Base-by-base conservation (phyloP, 2,329 filamentous ascomycete species). In the Conoideocrella luteorostrata region DNA sequence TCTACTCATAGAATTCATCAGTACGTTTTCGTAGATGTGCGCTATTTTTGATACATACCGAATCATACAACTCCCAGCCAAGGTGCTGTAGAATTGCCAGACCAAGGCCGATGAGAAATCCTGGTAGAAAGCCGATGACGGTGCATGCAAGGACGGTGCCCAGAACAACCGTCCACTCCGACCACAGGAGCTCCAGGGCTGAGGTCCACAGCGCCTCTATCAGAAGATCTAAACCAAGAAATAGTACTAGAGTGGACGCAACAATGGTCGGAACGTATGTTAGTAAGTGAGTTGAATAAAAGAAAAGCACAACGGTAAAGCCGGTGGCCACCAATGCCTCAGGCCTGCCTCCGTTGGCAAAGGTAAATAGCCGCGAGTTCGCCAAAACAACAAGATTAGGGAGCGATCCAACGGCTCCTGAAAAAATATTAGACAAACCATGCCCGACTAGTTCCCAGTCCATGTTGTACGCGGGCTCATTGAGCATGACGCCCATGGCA, bases 151-250 rank as follows among this genome's bases (percentile, higher is more conserved):
- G 34, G n/a, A 37, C 34, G 5, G 34, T 37, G 6, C 34, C 34
- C 17, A 37, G 34, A n/a, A 37, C 34, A 12, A 37, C 34, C 34
- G 22, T 20, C 34, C 34, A 37, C 18, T 37, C 34, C n/a, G 34
- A 37, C 34, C 34, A 37, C 15, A 37, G 11, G 15, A 37, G 34
- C 18, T 37, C 34, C 10, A 11, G 20, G 11, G 34, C 34, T n/a
- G 34, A 21, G n/a, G 34, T 37, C 34, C 34, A 37, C 34, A 37
- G 22, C 15, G 34, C 34, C n/a, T 37, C 34, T 20, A 37, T 37
- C 15, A 37, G 15, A 18, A 37, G 34, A n/a, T 37, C 34, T n/a
- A 37, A 20, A 9, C 34, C 34, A 5, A 37, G 34, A 22, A 37
- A 37, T 9, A 37, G 18, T 10, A 37, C 34, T 7, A 37, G 20